Evolutionary conservation across 1,284 basidiomycete species (phyloP).

Genomic region (Melampsora americana): DNA sequence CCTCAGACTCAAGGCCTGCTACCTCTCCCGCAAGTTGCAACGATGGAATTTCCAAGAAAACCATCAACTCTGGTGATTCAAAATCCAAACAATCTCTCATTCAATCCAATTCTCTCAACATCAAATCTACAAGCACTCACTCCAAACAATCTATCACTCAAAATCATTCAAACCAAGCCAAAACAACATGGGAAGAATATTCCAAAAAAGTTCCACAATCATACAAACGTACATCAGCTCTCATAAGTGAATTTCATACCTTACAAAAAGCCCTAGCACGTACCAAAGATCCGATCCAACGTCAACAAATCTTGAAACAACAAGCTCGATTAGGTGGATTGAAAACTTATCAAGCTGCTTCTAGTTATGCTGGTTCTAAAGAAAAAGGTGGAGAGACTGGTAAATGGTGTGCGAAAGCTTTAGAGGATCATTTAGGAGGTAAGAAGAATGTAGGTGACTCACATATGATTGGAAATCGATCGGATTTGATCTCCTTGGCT

Average conservation of each 20-base stretch:
- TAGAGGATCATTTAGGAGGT: conserved; percentile 44
- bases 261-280: conserved; percentile 50
- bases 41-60: background rate
- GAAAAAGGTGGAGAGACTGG: conserved; percentile 49
- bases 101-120: background rate
- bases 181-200: background rate
- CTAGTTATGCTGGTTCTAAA: conserved; percentile 48
- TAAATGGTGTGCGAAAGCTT: conserved; percentile 49
- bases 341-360: conserved; percentile 50
- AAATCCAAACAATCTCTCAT: background rate
- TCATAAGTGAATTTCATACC: conserved; percentile 50
- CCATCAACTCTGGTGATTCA: background rate
- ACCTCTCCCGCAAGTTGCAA: background rate
- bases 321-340: conserved; percentile 49
- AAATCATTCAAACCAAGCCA: background rate
- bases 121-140: no score
- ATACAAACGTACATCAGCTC: conserved; percentile 46
- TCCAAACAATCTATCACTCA: no score
- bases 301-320: conserved; percentile 43
- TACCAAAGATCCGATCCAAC: conserved; percentile 45
- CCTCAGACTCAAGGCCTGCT: background rate
- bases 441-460: conserved; percentile 40
- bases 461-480: no score
- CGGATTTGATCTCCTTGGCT: no score
- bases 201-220: conserved; percentile 33